A percentile compares a stretch with the other conserved stretches of the same genome.
These are phyloP conservation scores for Pleodorina starrii DNA, from an alignment of 139 green algal species.

Conservation along the genomic window DNA sequence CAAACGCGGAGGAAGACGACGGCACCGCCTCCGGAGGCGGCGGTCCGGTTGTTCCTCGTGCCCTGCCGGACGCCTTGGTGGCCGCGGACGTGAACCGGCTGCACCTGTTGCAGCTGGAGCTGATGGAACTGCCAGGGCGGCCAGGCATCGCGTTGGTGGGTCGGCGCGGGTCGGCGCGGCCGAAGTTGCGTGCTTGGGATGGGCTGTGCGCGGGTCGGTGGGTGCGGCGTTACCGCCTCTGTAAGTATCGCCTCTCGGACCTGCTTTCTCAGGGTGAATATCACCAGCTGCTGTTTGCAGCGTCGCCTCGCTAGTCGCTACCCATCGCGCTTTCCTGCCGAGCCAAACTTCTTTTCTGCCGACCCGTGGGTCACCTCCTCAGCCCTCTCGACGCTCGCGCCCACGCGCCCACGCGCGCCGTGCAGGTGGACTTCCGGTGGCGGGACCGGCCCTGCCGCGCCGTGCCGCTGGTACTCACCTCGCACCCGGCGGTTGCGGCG, in stretches of 20 bases:
- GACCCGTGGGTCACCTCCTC: neutral
- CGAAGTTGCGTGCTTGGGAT: no score
- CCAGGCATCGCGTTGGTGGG: constrained; percentile 26
- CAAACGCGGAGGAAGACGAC: neutral
- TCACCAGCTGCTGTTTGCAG: no score
- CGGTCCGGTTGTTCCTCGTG: no score
- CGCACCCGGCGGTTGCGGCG: neutral
- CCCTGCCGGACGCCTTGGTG: neutral
- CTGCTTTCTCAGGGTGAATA: neutral
- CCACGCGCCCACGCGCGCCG: no score
- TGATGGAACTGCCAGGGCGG: constrained; percentile 6
- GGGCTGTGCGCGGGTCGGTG: no score
- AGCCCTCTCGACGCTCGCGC: no score
- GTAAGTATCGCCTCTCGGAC: neutral
- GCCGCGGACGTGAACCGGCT: neutral
- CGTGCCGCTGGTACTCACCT: constrained; percentile 9
- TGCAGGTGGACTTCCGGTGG: constrained; percentile 32
- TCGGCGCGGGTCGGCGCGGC: neutral
- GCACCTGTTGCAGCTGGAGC: constrained; percentile 20
- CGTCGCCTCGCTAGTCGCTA: neutral
- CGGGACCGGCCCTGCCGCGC: neutral
- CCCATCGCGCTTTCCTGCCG: neutral
- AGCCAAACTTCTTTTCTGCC: neutral
- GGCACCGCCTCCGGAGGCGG: neutral
- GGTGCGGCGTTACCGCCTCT: neutral